phyloP scores from a whole-genome alignment of 148 eudicot species.

The Rhododendron henanense region DNA sequence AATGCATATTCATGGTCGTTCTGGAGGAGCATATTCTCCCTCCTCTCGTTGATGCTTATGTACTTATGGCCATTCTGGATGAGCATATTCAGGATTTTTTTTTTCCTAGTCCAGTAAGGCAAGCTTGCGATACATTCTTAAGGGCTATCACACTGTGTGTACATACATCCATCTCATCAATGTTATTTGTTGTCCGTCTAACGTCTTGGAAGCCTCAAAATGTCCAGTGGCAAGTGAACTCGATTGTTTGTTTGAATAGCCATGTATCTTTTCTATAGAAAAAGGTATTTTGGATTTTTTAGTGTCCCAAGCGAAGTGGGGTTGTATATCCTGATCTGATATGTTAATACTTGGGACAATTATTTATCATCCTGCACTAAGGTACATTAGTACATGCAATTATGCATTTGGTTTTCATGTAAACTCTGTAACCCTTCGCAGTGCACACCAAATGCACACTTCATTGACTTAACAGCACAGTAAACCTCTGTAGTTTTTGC shows the following conservation, averaged over 20 bases:
- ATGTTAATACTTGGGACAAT: not conserved
- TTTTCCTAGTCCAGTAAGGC: not conserved
- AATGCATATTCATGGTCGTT: not conserved
- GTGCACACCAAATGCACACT: not conserved
- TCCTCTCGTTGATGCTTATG: not conserved
- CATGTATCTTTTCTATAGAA: not conserved
- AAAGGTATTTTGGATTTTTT: not conserved
- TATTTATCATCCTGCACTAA: not conserved
- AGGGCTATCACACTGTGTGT: not conserved
- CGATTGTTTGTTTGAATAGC: not conserved
- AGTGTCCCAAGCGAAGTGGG: not conserved
- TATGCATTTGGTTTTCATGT: constrained; percentile 1
- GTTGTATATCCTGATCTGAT: not conserved
- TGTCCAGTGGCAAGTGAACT: not conserved
- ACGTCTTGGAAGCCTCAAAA: not conserved
- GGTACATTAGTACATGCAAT: not conserved
- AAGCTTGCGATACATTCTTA: not conserved
- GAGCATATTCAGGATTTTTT: not conserved
- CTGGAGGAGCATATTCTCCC: not conserved
- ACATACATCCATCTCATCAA: not conserved
- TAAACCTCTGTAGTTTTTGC: not conserved
- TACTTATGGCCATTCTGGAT: not conserved
- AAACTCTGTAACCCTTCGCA: not conserved
- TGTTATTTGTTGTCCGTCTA: not conserved
- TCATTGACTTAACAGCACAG: not conserved